Evolutionary conservation across 1,284 basidiomycete genomes (phyloP), one percentile per base, ranked within the genome.

Genomic region (Ganoderma leucocontextum): DNA sequence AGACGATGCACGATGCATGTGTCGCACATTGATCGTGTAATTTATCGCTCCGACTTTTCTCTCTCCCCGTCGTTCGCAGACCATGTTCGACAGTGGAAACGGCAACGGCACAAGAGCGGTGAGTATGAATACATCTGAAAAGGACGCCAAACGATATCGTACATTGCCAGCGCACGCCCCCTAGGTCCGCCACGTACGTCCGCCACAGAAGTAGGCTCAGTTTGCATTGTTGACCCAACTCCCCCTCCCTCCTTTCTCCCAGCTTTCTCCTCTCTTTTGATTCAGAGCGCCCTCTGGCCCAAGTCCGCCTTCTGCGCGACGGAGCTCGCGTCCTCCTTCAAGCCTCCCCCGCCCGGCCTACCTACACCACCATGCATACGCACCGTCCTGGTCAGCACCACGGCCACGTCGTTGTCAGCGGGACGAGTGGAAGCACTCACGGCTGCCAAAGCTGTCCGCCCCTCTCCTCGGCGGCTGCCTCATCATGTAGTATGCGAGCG

Each of bases 321-420:
- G 29, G 41, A 38, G 25, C 66, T 62, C 33, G 60, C 65, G n/a
- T 65, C 61, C n/a, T 57, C 58, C 47, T 33, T 62, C 38, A 60
- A 2, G 36, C 29, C 13, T 35, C 53, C 53, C 53, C 22, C 47
- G 47, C 12, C 47, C 25, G 25, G 47, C 47, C 33, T 55, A 17
- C 29, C 52, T 53, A 8, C 52, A 25, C 52, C 12, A 4, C 15
- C 4, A 29, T 19, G 17, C 33, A 49, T n/a, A n/a, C 17, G 17
- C 29, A 29, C 35, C 29, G 7, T 19, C 52, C 52, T 33, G 29
- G 3, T 55, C 29, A 55, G 52, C 52, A 3, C 52, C 12, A 5
- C 52, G 10, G 25, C 15, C 52, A 29, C 3, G 17, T 1, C 44
- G n/a, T 29, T 29, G 29, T 29, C 29, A 47, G 44, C 10, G n/a